Percentiles rank a stretch among this genome's conserved stretches.
Conservation (phyloP, 2,329 filamentous ascomycete genomes). For the Colletotrichum sp. region DNA sequence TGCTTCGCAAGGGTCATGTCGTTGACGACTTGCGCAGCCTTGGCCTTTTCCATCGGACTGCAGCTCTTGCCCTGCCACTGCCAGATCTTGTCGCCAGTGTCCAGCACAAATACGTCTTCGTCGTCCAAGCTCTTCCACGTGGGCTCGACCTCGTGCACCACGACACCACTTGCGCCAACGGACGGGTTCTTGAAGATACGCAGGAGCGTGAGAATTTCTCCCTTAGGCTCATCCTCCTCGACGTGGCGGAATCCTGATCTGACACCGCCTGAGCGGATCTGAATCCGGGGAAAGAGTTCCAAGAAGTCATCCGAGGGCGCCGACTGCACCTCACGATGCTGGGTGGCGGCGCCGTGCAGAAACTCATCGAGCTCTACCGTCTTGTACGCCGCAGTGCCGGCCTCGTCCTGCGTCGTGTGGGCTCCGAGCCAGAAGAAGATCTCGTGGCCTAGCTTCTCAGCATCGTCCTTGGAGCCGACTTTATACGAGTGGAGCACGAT, state of each 20-base stretch:
- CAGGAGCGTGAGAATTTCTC: conserved; percentile 57
- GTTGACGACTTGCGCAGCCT: conserved; percentile 70
- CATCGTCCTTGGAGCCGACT: conserved; percentile 46
- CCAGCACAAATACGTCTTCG: conserved; percentile 69
- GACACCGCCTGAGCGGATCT: conserved; percentile 66
- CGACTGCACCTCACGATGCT: conserved; percentile 69
- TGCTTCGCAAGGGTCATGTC: conserved; percentile 69
- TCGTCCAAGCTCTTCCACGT: conserved; percentile 68
- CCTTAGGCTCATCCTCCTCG: conserved; percentile 46
- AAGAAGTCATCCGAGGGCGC: conserved; percentile 65
- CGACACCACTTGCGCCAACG: conserved; percentile 49
- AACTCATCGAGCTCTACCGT: conserved; percentile 75
- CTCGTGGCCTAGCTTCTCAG: conserved; percentile 60
- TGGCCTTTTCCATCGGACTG: conserved; percentile 73
- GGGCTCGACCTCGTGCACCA: conserved; percentile 69
- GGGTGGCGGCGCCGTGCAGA: conserved; percentile 63
- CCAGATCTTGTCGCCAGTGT: conserved; percentile 68
- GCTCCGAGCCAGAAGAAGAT: conserved; percentile 74
- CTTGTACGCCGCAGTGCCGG: conserved; percentile 73
- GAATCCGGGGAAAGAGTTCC: conserved; percentile 62
- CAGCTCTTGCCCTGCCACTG: conserved; percentile 72
- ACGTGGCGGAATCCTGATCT: conserved; percentile 69
- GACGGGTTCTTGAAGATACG: conserved; percentile 67
- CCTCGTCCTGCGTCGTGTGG: conserved; percentile 72
- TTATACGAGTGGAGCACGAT: conserved; percentile 67